These are phyloP conservation scores for Luzula sylvatica DNA, from an alignment of 176 grass and related monocot genomes.

Conservation along the genomic window DNA sequence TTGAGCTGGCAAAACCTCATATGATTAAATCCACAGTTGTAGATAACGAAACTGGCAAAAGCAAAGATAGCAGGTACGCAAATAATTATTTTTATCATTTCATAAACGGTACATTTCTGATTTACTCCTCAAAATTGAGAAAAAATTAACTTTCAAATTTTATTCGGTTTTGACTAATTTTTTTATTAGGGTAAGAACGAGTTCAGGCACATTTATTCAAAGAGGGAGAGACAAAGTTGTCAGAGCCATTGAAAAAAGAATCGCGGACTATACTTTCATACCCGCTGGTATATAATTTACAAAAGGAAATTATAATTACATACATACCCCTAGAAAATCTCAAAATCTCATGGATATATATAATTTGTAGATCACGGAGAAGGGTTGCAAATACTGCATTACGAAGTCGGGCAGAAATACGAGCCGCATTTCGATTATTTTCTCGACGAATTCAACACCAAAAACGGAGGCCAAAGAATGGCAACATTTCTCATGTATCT, in stretches of 20 bases:
- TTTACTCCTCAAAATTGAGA: background rate
- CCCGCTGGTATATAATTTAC: conserved; percentile 39
- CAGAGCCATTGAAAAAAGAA: conserved; percentile 75
- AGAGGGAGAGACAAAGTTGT: conserved; percentile 79
- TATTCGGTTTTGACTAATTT: background rate
- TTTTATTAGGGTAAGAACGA: conserved; percentile 59
- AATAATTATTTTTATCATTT: background rate
- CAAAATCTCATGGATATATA: no score
- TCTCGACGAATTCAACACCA: conserved; percentile 72
- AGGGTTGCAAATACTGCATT: conserved; percentile 83
- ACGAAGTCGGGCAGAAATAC: conserved; percentile 96
- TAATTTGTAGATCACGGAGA: conserved; percentile 59
- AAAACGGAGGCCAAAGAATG: conserved; percentile 85
- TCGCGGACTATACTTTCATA: conserved; percentile 91
- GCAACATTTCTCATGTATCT: conserved; percentile 97
- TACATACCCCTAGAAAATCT: no score
- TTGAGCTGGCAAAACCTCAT: conserved; percentile 67
- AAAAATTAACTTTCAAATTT: no score
- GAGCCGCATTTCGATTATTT: conserved; percentile 92
- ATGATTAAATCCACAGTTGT: conserved; percentile 91
- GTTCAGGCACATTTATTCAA: conserved; percentile 83
- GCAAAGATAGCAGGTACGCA: conserved; percentile 75
- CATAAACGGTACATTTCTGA: background rate
- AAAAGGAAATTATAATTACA: background rate
- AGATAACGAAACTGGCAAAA: conserved; percentile 74